These are phyloP conservation scores for Exophiala lecanii-corni DNA, from an alignment of 2,329 filamentous ascomycete genomes.

Conservation along the genomic window DNA sequence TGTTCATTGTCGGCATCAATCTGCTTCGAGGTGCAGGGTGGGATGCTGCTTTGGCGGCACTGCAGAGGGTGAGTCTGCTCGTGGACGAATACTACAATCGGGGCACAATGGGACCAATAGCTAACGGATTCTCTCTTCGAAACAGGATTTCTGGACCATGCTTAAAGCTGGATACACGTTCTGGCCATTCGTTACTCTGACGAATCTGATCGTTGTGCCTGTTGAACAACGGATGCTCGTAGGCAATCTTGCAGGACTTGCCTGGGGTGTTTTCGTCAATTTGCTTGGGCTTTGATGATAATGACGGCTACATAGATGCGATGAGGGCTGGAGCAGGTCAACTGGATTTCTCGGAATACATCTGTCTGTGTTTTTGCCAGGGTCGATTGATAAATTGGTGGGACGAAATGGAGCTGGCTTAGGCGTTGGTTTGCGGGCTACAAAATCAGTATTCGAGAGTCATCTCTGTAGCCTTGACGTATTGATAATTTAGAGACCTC, in stretches of 20 bases:
- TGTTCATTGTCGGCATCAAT: constrained; percentile 55
- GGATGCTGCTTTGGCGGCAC: constrained; percentile 30
- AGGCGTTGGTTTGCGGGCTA: too few species aligned
- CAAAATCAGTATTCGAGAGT: too few species aligned
- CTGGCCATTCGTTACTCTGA: constrained; percentile 37
- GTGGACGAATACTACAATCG: too few species aligned
- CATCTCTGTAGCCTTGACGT: too few species aligned
- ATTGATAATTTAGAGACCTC: too few species aligned
- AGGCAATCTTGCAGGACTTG: constrained; percentile 33
- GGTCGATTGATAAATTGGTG: too few species aligned
- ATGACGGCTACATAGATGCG: not conserved
- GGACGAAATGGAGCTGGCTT: too few species aligned
- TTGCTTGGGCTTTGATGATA: constrained; percentile 34
- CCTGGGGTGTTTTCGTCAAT: constrained; percentile 46
- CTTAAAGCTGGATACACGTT: constrained; percentile 36
- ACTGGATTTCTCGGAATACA: too few species aligned
- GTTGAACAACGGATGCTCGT: constrained; percentile 35
- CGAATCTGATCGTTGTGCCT: constrained; percentile 36
- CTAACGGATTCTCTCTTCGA: not conserved
- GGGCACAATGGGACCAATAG: constrained; percentile 38
- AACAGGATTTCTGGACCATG: constrained; percentile 27
- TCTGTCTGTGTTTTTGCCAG: too few species aligned
- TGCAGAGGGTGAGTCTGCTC: constrained; percentile 33
- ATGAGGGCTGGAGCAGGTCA: not conserved
- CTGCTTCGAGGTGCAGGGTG: constrained; percentile 39